Percentiles rank a stretch among this genome's conserved stretches.
Conservation (phyloP, 2,329 filamentous ascomycete species). For the Arthrobotrys conoides region DNA sequence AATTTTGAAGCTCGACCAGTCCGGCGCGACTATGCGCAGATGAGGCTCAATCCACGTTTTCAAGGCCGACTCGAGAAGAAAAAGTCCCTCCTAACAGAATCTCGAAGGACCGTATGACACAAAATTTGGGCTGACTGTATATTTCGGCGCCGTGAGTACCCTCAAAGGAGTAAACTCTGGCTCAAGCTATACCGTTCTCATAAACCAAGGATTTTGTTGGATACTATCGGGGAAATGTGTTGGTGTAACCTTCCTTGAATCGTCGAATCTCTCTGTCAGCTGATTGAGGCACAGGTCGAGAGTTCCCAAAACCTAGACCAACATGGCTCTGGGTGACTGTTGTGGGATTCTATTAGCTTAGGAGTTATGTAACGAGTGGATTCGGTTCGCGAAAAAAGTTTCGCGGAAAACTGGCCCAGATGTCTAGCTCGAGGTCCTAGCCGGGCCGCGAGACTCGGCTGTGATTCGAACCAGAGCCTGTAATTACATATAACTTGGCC, state of each 20-base stretch:
- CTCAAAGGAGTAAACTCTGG: background rate
- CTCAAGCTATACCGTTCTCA: background rate
- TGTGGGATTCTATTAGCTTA: background rate
- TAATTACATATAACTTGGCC: too few species aligned
- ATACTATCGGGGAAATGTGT: slow-evolving; percentile 4
- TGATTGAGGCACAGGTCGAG: slow-evolving; percentile 19
- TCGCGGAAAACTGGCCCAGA: background rate
- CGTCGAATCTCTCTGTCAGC: slow-evolving; percentile 4
- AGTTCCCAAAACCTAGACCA: background rate
- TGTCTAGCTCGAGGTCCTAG: background rate
- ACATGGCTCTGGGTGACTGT: background rate
- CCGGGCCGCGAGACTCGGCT: background rate
- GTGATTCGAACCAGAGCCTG: background rate
- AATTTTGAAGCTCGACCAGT: slow-evolving; percentile 4
- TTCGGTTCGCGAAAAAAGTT: background rate
- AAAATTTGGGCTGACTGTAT: background rate
- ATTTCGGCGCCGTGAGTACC: background rate
- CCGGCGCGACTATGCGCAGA: background rate
- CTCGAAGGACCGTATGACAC: background rate
- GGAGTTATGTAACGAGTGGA: background rate
- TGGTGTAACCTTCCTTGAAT: slow-evolving; percentile 19
- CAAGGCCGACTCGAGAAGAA: slow-evolving; percentile 6
- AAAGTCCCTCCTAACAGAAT: background rate
- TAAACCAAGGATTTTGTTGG: background rate
- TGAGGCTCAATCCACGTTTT: slow-evolving; percentile 23